phyloP scores from a whole-genome alignment of 805 yeast genomes.

The Sugiyamaella valdiviana region DNA sequence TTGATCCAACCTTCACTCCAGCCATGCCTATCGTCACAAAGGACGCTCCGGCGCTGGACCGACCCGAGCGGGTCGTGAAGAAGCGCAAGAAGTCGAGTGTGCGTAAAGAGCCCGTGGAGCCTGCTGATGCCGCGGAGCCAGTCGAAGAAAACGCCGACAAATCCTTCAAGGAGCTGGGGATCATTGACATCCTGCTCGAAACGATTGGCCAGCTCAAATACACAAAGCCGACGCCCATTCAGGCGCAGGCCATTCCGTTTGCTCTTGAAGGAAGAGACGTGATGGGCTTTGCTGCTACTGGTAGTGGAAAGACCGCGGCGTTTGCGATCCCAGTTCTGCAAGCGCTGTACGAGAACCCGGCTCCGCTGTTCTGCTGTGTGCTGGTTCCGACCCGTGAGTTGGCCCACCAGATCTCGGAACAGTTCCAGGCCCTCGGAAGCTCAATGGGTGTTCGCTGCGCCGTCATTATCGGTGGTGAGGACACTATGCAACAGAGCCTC shows the following conservation, averaged over 20 bases:
- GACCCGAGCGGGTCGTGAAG: not conserved
- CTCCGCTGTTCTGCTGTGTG: slow-evolving; percentile 83
- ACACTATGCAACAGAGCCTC: slow-evolving; percentile 94
- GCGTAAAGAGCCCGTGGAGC: not conserved
- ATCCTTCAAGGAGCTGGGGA: slow-evolving; percentile 31
- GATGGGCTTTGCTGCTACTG: slow-evolving; percentile 95
- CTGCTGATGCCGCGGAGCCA: slow-evolving; percentile 1
- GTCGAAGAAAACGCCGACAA: slow-evolving; percentile 13
- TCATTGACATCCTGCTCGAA: slow-evolving; percentile 48
- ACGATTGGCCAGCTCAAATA: slow-evolving; percentile 72
- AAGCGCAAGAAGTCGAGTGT: not conserved
- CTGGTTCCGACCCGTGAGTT: slow-evolving; percentile 66
- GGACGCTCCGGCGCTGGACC: not conserved
- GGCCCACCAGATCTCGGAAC: slow-evolving; percentile 67
- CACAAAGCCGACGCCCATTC: slow-evolving; percentile 87
- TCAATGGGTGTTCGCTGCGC: slow-evolving; percentile 87
- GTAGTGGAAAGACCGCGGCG: slow-evolving; percentile 98
- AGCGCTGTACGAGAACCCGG: slow-evolving; percentile 80
- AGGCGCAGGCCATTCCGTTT: slow-evolving; percentile 82
- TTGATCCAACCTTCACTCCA: not conserved
- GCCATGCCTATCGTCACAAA: not conserved
- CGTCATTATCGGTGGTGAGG: slow-evolving; percentile 96
- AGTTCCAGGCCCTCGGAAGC: slow-evolving; percentile 89
- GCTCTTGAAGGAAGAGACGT: slow-evolving; percentile 88
- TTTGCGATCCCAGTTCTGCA: slow-evolving; percentile 94